Conservation (phyloP, 2,329 filamentous ascomycete species). For the Botrytis pseudocinerea region DNA sequence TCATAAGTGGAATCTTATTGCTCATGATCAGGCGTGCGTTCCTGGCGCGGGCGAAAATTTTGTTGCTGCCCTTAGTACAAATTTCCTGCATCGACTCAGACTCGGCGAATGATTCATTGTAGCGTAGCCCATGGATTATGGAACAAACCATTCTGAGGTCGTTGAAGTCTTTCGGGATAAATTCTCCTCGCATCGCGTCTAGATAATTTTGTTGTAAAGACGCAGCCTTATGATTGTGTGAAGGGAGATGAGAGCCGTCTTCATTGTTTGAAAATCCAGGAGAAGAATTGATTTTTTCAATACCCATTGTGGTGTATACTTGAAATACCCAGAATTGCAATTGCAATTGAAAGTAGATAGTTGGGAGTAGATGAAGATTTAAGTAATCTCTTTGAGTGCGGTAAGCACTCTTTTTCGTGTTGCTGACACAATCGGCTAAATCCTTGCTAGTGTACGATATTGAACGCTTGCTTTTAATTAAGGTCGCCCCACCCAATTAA, state of each 20-base stretch:
- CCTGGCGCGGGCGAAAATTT: not conserved
- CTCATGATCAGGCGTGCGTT: not conserved
- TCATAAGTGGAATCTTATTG: not conserved
- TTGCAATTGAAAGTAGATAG: too few species aligned
- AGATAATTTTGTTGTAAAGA: not conserved
- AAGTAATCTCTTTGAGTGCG: not conserved
- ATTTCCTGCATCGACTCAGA: not conserved
- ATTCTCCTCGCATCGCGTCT: not conserved
- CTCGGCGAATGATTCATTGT: not conserved
- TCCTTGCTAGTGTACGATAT: too few species aligned
- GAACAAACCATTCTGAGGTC: not conserved
- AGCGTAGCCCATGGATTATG: not conserved
- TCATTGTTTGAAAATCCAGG: fast-evolving
- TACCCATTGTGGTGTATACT: not conserved
- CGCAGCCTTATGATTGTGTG: fast-evolving
- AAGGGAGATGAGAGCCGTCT: not conserved
- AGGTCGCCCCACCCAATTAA: too few species aligned
- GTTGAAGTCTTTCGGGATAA: not conserved
- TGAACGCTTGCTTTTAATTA: too few species aligned
- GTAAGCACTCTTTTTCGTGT: not conserved
- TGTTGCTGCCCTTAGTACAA: not conserved
- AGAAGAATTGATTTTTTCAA: not conserved
- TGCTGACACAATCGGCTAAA: too few species aligned
- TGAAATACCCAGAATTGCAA: not conserved
- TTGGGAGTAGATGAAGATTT: not conserved